Base-by-base conservation (phyloP, 257 asterid genomes). In the Ligustrum vulgare region DNA sequence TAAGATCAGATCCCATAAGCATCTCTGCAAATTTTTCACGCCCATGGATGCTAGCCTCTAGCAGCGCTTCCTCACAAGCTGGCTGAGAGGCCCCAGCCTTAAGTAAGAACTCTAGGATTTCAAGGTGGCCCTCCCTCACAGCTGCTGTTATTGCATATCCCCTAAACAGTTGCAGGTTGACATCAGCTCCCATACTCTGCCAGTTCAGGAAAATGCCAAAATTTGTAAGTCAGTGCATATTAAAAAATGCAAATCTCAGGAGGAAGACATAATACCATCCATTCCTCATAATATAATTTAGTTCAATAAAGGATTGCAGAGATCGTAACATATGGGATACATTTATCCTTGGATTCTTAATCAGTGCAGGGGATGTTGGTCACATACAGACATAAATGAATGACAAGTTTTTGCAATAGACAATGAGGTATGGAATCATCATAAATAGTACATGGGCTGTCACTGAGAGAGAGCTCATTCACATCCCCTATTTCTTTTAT, bases 1-100 rank as follows among this genome's bases (percentile, higher is more conserved):
- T 86, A 70, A 92, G 88, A 71, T 92, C 95, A 73, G 95, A 83
- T 60, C 78, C 84, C 91, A 90, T 92, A 22, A 92, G 91, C 77
- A 81, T 81, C 84, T 87, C 89, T 39, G 84, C 90, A 41, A 83
- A 47, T 32, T 81, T 84, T 20, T 88, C 81, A 73, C 88, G 79
- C 31, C 97, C 97, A 73, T 90, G 90, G 80, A 75, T 86, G 90
- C 96, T 78, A 70, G 89, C 95, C 82, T 91, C 97, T 70, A 91
- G 76, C 67, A 91, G 80, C 32, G 96, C 96, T 76, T 91, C 94
- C 86, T 92, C 97, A 70, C 96, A 92, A 79, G 96, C 93, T n/a
- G 86, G 89, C 71, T 92, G 97, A 77, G 87, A 90, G 39, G 97
- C 89, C 74, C 97, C 97, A 33, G 95, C 89, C 81, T 87, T 89